Conservation (phyloP, 345 rosid species). For the Rhodamnia argentea region DNA sequence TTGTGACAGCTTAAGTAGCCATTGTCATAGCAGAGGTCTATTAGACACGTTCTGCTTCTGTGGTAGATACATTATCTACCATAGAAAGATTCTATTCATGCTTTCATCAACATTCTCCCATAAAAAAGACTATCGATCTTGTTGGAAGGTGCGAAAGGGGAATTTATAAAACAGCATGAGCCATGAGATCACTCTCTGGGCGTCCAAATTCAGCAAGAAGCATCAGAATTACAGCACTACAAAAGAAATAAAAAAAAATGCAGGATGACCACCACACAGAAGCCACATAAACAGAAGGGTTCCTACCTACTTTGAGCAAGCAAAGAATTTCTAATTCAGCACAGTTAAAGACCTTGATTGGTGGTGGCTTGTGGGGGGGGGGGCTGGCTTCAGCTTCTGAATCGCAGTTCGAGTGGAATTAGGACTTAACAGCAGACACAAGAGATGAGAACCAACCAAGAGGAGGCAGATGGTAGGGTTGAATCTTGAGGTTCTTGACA, state of each 20-base stretch:
- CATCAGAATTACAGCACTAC: neutral
- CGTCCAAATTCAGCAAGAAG: neutral
- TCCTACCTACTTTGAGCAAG: neutral
- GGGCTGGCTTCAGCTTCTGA: neutral
- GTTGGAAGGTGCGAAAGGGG: neutral
- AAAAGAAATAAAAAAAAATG: neutral
- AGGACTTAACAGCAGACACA: neutral
- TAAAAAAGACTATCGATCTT: neutral
- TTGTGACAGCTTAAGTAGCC: neutral
- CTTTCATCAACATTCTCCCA: neutral
- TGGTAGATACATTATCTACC: neutral
- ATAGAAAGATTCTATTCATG: neutral
- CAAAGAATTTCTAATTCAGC: neutral
- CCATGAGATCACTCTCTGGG: neutral
- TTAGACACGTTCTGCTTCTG: neutral
- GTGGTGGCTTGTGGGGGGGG: neutral
- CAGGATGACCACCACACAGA: neutral
- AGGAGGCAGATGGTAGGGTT: conserved; percentile 47
- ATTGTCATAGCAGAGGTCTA: neutral
- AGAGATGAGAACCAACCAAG: conserved; percentile 16
- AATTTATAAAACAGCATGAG: neutral
- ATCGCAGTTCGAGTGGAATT: neutral
- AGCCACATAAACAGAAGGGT: neutral
- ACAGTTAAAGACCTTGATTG: neutral
- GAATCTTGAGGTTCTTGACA: conserved; percentile 39